These are phyloP conservation scores for Sugiyamaella xylanicola DNA, from an alignment of 1,139 yeast species.

Conservation along the genomic window DNA sequence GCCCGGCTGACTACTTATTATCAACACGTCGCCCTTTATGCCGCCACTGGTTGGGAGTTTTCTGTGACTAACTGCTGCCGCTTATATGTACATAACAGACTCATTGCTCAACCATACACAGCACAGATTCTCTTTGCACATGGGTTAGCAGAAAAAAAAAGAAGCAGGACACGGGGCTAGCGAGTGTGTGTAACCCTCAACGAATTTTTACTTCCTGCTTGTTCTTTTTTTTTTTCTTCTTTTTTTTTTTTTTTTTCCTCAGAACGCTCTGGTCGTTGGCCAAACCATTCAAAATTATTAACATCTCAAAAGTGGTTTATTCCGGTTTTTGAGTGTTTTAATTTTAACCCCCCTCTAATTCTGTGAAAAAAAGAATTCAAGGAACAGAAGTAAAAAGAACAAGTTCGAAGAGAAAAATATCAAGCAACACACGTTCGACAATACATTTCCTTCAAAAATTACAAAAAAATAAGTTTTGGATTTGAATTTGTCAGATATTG, in stretches of 20 bases:
- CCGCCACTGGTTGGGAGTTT: no score
- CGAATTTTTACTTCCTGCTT: conserved; percentile 5
- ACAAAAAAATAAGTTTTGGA: not conserved
- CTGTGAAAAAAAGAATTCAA: conserved; percentile 1
- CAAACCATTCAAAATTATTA: conserved; percentile 16
- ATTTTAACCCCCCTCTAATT: conserved; percentile 6
- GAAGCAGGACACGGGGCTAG: not conserved
- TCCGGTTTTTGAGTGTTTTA: conserved; percentile 17
- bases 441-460: not conserved
- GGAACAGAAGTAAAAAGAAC: conserved; percentile 7
- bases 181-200: not conserved
- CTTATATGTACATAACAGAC: no score
- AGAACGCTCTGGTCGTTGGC: conserved; percentile 22
- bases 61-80: no score
- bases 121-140: not conserved
- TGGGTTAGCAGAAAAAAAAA: not conserved
- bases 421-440: not conserved
- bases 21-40: no score
- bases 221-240: conserved; percentile 9
- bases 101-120: no score
- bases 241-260: conserved; percentile 19
- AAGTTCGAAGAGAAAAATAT: not conserved
- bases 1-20: no score
- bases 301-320: conserved; percentile 15
- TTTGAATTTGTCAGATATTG: not conserved